A percentile compares a stretch with the other conserved stretches of the same genome.
phyloP scores from a whole-genome alignment of 164 flowering plant species.

The Annona squamosa region DNA sequence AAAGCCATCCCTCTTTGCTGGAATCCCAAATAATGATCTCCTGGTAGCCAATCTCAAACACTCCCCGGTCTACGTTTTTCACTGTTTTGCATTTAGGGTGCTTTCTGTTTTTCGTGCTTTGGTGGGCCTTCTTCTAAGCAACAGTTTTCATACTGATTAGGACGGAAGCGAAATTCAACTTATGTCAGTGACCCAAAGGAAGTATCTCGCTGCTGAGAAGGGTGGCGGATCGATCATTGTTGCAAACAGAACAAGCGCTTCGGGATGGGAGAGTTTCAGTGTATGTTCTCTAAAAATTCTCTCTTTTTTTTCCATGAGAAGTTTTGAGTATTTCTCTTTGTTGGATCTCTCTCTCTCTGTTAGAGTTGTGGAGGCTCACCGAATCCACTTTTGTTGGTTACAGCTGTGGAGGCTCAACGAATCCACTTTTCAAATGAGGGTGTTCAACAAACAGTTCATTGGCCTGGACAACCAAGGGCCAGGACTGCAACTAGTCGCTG shows the following conservation, averaged over 20 bases:
- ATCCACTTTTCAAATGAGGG: conserved; percentile 41
- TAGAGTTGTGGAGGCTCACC: conserved; percentile 62
- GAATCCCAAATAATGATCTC: conserved; percentile 33
- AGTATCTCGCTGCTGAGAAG: conserved; percentile 45
- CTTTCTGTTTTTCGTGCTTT: background rate
- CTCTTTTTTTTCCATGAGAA: background rate
- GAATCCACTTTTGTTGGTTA: conserved; percentile 26
- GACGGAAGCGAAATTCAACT: conserved; percentile 57
- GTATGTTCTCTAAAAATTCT: conserved; percentile 19
- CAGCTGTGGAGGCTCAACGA: conserved; percentile 68
- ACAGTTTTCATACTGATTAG: conserved; percentile 18
- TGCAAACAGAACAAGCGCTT: conserved; percentile 34
- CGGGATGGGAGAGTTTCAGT: conserved; percentile 53
- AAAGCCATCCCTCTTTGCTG: conserved; percentile 30
- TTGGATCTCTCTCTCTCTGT: background rate
- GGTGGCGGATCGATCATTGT: conserved; percentile 55
- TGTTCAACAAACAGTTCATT: conserved; percentile 45
- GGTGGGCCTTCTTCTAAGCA: background rate
- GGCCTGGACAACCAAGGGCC: conserved; percentile 34
- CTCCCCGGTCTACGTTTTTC: too few species aligned
- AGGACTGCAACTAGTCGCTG: conserved; percentile 25
- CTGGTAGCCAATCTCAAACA: conserved; percentile 16
- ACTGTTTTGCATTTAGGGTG: background rate
- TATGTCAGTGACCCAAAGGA: conserved; percentile 43
- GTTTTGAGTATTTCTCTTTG: background rate